Evolutionary conservation across 768 basidiomycete species (phyloP).

Genomic region (Leccinum broughii): DNA sequence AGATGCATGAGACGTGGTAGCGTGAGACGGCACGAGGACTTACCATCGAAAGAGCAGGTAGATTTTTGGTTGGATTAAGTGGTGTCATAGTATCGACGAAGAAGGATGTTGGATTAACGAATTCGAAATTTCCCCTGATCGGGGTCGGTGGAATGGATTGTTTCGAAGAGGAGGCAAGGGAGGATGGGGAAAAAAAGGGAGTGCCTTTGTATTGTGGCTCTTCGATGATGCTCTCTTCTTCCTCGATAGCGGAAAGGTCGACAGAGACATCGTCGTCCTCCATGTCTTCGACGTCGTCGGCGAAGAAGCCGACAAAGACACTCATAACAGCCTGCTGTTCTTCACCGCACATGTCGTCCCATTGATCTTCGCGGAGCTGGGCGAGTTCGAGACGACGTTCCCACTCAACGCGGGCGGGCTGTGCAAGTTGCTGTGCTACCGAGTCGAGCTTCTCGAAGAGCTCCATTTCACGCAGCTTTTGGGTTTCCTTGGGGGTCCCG

Average conservation of each 20-base stretch:
- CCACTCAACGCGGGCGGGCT: conserved; percentile 36
- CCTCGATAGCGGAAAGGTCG: conserved; percentile 17
- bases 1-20: conserved; percentile 7
- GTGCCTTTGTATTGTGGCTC: conserved; percentile 15
- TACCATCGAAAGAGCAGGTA: conserved; percentile 35
- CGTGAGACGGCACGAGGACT: conserved; percentile 5
- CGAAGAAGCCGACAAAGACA: conserved; percentile 33
- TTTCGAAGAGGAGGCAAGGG: conserved; percentile 4
- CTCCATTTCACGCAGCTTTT: conserved; percentile 32
- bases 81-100: conserved; percentile 23
- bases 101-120: conserved; percentile 31
- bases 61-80: conserved; percentile 25
- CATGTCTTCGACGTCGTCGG: conserved; percentile 29
- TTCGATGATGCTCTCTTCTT: conserved; percentile 18
- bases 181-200: conserved; percentile 1
- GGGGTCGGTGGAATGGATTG: conserved; percentile 25
- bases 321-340: conserved; percentile 33
- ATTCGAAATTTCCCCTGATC: conserved; percentile 23
- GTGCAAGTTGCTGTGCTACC: conserved; percentile 24
- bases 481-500: conserved; percentile 25
- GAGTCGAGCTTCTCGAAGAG: conserved; percentile 26
- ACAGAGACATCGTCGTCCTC: conserved; percentile 10
- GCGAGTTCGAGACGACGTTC: conserved; percentile 34
- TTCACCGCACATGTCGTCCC: conserved; percentile 33
- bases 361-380: conserved; percentile 31